Base-by-base conservation (phyloP, 1,284 basidiomycete genomes). In the Quambalaria eucalypti region DNA sequence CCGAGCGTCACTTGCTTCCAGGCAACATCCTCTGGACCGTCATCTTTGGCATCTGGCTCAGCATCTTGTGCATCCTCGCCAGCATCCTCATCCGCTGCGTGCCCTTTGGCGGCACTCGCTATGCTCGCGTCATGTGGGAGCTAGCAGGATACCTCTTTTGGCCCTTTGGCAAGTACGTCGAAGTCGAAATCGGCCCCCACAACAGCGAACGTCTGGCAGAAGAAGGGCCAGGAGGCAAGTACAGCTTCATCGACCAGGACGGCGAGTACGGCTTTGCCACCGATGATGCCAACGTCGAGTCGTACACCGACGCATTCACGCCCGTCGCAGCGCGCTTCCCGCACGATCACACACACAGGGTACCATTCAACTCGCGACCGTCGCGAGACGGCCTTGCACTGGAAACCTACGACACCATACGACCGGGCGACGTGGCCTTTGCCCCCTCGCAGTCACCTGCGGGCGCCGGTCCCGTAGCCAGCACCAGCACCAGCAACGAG, bases 141-240 rank as follows among this genome's bases (percentile, higher is more conserved):
- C 79, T 98, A 10, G 92, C 88, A 1, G 93, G 90, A 85, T 99
- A 99, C 76, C 83, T 98, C 55, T 83, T 85, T 31, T 98, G 95
- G 95, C 95, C 95, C 1, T 99, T 99, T 75, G 93, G 76, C 90
- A 97, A 97, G 77, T 99, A 97, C 72, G 90, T 99, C 55, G 92
- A 97, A 76, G 89, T 91, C 4, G 73, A 75, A 39, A 63, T 87
- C 54, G 59, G 63, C 51, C 60, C 68, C 19, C 52, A 59, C 40
- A 66, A 62, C 28, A 62, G 59, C 19, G 64, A 73, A 21, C 66
- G 69, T n/a, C 55, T 55, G 6, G 59, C 62, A 12, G 48, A 50
- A 28, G 56, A 48, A 31, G 31, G 44, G 12, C 48, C 51, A 25
- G 56, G 51, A 42, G 56, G 57, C 40, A 29, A 52, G 30, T 48